Base-by-base conservation (phyloP, 371 early-diverging fungal species). In the Umbelopsis sp. region DNA sequence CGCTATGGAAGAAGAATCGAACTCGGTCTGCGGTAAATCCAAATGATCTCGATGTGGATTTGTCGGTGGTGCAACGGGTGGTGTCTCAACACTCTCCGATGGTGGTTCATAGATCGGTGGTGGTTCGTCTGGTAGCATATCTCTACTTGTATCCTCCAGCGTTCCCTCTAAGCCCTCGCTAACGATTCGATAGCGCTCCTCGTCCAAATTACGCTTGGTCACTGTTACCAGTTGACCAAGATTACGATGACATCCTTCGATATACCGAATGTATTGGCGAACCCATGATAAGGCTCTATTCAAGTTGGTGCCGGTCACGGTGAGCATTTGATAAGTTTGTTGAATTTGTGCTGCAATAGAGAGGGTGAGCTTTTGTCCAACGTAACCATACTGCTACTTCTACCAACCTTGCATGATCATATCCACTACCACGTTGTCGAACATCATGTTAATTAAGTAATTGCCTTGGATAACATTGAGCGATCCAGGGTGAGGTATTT, bases 381-480 rank as follows among this genome's bases (percentile, higher is more conserved):
- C 22, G 22, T 22, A 22, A 22, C 22, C 41, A 12, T 41, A 41
- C 7, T 12, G 2, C 1, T 7, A 12, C 12, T 46, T 4, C 57
- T 18, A 35, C 57, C 35, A 12, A 57, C 57, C 57, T 57, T 57
- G 57, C 57, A 57, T 57, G 6, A 57, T 57, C 57, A 57, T 35
- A 29, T 57, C 57, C 57, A 57, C 18, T 6, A 57, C 29, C 11
- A 57, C n/a, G 18, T 57, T 35, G 45, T 72, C 68, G 11, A 82
- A 45, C 25, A 71, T 74, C 65, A 82, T 68, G 0, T 66, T 44
- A 11, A 82, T 50, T 35, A 82, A 51, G 35, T 69, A 37, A 51
- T 82, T 82, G 52, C 78, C 75, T 37, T 72, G 77, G 5, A 80
- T 77, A 2, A 78, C 71, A 64, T 82, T 77, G 32, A 80, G 63